These are phyloP conservation scores for Lanmaoa pseudosensibilis DNA, from an alignment of 768 basidiomycete genomes.

Conservation along the genomic window DNA sequence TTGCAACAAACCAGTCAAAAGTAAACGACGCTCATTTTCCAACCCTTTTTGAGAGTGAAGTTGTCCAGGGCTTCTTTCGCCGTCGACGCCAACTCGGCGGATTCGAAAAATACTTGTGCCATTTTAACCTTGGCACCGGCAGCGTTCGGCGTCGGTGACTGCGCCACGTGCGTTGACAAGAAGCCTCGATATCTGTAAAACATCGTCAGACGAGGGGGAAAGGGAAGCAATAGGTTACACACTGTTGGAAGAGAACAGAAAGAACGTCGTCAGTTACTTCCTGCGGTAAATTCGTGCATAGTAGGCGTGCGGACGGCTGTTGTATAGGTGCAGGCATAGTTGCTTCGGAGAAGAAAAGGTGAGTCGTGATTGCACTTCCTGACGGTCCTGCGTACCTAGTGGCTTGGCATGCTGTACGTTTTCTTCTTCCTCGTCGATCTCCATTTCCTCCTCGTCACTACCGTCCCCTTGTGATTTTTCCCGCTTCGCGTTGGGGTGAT, in stretches of 20 bases:
- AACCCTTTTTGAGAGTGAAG: slow-evolving; percentile 83
- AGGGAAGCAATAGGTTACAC: slow-evolving; percentile 35
- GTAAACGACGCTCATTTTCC: slow-evolving; percentile 79
- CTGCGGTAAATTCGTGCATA: slow-evolving; percentile 85
- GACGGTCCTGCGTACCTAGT: slow-evolving; percentile 46
- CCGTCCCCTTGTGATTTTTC: slow-evolving; percentile 63
- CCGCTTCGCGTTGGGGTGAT: slow-evolving; percentile 61
- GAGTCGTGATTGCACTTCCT: slow-evolving; percentile 4
- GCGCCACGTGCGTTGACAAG: slow-evolving; percentile 65
- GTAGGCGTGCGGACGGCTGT: slow-evolving; percentile 58
- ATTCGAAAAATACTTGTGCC: slow-evolving; percentile 79
- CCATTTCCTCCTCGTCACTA: slow-evolving; percentile 86
- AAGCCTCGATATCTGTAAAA: slow-evolving; percentile 77
- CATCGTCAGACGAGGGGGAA: background rate
- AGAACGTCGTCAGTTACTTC: slow-evolving; percentile 89
- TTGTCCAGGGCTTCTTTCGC: slow-evolving; percentile 85
- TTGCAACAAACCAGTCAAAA: slow-evolving; percentile 36
- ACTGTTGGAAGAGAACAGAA: slow-evolving; percentile 90
- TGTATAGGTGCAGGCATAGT: slow-evolving; percentile 50
- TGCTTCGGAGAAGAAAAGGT: slow-evolving; percentile 24
- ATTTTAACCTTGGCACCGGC: slow-evolving; percentile 70
- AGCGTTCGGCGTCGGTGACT: slow-evolving; percentile 67
- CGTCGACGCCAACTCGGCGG: slow-evolving; percentile 65
- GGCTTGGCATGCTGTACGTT: slow-evolving; percentile 40
- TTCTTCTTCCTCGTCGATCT: slow-evolving; percentile 89